Conservation (phyloP, 495 filamentous ascomycete species). For the Trichoderma asperelloides region DNA sequence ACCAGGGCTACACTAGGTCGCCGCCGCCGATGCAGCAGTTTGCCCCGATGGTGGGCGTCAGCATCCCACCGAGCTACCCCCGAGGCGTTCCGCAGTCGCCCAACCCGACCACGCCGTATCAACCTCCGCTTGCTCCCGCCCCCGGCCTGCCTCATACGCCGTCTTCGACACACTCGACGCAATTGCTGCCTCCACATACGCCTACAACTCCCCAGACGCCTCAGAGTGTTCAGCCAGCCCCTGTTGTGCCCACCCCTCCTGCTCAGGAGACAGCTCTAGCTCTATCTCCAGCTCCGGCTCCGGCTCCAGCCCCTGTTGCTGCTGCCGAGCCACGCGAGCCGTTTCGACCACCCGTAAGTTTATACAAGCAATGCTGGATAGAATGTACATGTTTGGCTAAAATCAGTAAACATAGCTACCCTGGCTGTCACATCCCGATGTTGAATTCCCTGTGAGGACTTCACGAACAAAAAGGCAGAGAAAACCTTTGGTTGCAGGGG, state of each 20-base stretch:
- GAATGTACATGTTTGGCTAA: neutral
- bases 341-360: slow-evolving; percentile 59
- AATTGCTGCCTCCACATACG: slow-evolving; percentile 2
- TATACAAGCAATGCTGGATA: neutral
- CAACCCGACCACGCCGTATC: slow-evolving; percentile 28
- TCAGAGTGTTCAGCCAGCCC: neutral
- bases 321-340: slow-evolving; percentile 20
- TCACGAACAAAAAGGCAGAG: slow-evolving; percentile 27
- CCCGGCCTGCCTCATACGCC: slow-evolving; percentile 24
- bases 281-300: neutral
- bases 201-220: slow-evolving; percentile 2
- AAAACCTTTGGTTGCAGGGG: slow-evolving; percentile 24
- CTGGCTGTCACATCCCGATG: slow-evolving; percentile 68
- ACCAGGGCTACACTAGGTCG: slow-evolving; percentile 27
- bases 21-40: slow-evolving; percentile 36
- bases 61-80: slow-evolving; percentile 28
- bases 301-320: neutral
- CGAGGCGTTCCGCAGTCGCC: slow-evolving; percentile 35
- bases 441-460: slow-evolving; percentile 51
- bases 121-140: slow-evolving; percentile 27
- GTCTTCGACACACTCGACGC: slow-evolving; percentile 37
- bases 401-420: slow-evolving; percentile 47
- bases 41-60: slow-evolving; percentile 29
- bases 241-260: slow-evolving; percentile 2
- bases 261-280: neutral